phyloP scores from a whole-genome alignment of 2,329 filamentous ascomycete genomes.

The Cladosporium sp. region DNA sequence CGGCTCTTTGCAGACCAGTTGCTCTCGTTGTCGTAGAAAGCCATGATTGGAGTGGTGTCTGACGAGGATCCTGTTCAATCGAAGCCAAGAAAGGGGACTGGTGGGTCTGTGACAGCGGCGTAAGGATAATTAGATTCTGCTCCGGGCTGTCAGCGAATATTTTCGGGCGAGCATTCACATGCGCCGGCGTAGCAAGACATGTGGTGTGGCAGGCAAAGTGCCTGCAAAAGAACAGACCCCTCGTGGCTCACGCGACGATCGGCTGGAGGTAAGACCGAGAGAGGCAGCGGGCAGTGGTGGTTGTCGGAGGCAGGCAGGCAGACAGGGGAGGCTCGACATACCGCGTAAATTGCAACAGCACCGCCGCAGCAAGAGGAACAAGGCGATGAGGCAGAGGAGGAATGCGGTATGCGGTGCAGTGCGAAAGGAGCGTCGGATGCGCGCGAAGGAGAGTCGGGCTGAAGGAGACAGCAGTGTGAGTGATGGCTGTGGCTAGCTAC shows the following conservation, averaged over 20 bases:
- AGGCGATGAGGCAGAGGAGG: constrained; percentile 5
- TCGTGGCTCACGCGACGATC: constrained; percentile 9
- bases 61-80: neutral
- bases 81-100: neutral
- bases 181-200: constrained; percentile 16
- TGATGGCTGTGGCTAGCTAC: constrained; percentile 13
- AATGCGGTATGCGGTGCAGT: neutral
- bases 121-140: constrained; percentile 15
- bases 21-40: constrained; percentile 66
- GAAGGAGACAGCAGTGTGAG: constrained; percentile 15
- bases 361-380: constrained; percentile 7
- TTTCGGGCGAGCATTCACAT: constrained; percentile 2
- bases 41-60: constrained; percentile 49
- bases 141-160: constrained; percentile 4
- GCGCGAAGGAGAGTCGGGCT: constrained; percentile 17
- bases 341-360: constrained; percentile 3
- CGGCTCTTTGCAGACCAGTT: constrained; percentile 64
- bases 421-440: constrained; percentile 14
- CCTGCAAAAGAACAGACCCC: neutral
- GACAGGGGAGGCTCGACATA: constrained; percentile 8
- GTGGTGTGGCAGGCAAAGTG: neutral
- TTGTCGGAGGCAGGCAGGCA: neutral
- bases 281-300: neutral
- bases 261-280: neutral
- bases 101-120: neutral